These are phyloP conservation scores for Coccomyxa sp. DNA, from an alignment of 139 green algal genomes.

Conservation along the genomic window DNA sequence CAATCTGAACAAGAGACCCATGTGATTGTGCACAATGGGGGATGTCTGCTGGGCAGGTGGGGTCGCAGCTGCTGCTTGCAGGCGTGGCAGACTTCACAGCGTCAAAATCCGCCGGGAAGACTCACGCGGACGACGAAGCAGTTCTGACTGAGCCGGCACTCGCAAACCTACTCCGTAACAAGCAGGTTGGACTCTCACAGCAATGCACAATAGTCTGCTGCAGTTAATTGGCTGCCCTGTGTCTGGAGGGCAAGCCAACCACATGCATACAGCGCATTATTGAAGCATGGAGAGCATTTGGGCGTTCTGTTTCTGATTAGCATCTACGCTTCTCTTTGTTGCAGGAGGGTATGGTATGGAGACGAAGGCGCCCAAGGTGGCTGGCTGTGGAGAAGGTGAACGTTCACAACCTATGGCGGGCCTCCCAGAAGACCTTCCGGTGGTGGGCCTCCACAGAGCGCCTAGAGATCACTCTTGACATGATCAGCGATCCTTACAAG, in stretches of 20 bases:
- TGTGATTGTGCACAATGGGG: too few relatives aligned
- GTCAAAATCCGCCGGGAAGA: neutral
- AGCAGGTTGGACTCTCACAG: neutral
- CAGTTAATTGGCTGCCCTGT: neutral
- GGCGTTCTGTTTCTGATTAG: neutral
- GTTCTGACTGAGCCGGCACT: neutral
- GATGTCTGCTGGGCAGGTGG: neutral
- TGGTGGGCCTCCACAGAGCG: constrained; percentile 22
- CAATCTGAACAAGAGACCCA: too few relatives aligned
- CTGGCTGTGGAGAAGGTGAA: constrained; percentile 43
- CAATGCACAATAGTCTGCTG: neutral
- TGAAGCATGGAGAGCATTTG: neutral
- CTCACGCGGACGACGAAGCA: neutral
- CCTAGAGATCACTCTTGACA: constrained; percentile 3
- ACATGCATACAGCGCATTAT: neutral
- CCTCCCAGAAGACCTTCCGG: constrained; percentile 38
- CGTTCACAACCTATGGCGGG: constrained; percentile 41
- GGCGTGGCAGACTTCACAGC: neutral
- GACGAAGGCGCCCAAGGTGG: constrained; percentile 39
- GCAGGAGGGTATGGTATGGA: constrained; percentile 20
- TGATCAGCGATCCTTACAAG: constrained; percentile 37
- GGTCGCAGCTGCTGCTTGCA: neutral
- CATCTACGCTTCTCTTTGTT: neutral
- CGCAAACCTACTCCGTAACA: neutral
- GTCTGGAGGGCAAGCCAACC: neutral